These are phyloP conservation scores for Domatiomyces catenatus DNA, from an alignment of 2,329 filamentous ascomycete species.

Conservation along the genomic window DNA sequence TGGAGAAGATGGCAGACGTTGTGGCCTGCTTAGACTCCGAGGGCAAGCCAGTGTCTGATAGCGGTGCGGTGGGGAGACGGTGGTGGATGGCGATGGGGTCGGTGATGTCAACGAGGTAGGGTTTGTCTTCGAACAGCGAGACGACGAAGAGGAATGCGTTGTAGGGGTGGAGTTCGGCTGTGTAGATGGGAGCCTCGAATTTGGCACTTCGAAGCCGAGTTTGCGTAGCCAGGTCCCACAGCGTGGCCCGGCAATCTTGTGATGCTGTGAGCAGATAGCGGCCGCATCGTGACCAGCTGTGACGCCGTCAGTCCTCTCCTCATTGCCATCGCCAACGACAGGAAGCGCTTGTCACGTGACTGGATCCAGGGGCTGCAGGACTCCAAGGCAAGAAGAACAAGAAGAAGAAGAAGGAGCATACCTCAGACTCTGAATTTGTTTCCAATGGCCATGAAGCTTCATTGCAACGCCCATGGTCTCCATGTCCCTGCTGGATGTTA, in stretches of 20 bases:
- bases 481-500: conserved; percentile 43
- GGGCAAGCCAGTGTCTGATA: conserved; percentile 44
- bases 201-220: conserved; percentile 65
- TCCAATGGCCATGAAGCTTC: conserved; percentile 83
- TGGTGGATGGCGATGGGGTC: conserved; percentile 56
- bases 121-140: conserved; percentile 85
- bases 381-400: background rate
- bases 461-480: conserved; percentile 94
- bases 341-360: background rate
- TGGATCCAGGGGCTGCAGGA: background rate
- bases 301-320: conserved; percentile 1
- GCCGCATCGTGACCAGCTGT: conserved; percentile 77
- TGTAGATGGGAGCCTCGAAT: conserved; percentile 87
- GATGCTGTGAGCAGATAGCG: conserved; percentile 83
- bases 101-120: conserved; percentile 69
- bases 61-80: conserved; percentile 65
- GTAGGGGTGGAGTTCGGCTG: conserved; percentile 83
- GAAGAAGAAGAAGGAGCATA: conserved; percentile 16
- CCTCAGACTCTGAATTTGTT: conserved; percentile 80
- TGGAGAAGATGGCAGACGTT: conserved; percentile 79
- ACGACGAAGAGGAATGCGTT: conserved; percentile 78
- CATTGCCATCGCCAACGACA: background rate
- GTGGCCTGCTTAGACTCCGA: conserved; percentile 92
- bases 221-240: conserved; percentile 77
- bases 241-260: conserved; percentile 88